Conservation (phyloP, 1,284 basidiomycete genomes). For the Ceratobasidium sp. region DNA sequence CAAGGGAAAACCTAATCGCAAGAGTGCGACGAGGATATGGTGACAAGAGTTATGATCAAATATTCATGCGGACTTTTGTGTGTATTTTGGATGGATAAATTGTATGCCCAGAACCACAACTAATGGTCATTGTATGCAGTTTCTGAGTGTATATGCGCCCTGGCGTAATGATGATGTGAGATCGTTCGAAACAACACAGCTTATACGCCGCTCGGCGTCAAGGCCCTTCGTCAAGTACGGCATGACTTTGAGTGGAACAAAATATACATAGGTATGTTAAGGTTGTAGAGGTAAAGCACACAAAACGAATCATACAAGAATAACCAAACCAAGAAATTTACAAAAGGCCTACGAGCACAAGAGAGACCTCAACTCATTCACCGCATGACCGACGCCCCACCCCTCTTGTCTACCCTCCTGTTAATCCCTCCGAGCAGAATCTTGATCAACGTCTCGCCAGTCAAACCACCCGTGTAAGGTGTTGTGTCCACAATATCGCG, state of each 20-base stretch:
- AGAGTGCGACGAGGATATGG: neutral
- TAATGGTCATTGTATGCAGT: neutral
- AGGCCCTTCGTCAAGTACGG: too few species aligned
- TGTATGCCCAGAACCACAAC: neutral
- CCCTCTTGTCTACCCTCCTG: conserved; percentile 45
- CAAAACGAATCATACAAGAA: too few species aligned
- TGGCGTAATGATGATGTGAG: too few species aligned
- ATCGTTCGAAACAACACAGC: too few species aligned
- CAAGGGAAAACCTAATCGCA: conserved; percentile 13
- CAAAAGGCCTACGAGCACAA: neutral
- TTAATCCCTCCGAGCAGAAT: conserved; percentile 56
- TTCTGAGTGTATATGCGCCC: neutral
- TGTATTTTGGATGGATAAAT: conserved; percentile 27
- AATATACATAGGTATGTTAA: neutral
- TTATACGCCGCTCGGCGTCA: too few species aligned
- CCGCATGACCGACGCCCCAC: conserved; percentile 16
- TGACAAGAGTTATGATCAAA: neutral
- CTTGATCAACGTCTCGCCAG: conserved; percentile 55
- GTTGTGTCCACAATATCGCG: conserved; percentile 60
- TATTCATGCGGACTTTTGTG: neutral
- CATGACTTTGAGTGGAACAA: too few species aligned
- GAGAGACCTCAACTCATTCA: neutral
- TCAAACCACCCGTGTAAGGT: conserved; percentile 50
- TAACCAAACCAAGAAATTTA: neutral
- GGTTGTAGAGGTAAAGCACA: too few species aligned